These are phyloP conservation scores for Talaromyces sp. DNA, from an alignment of 2,329 filamentous ascomycete genomes.

Conservation along the genomic window DNA sequence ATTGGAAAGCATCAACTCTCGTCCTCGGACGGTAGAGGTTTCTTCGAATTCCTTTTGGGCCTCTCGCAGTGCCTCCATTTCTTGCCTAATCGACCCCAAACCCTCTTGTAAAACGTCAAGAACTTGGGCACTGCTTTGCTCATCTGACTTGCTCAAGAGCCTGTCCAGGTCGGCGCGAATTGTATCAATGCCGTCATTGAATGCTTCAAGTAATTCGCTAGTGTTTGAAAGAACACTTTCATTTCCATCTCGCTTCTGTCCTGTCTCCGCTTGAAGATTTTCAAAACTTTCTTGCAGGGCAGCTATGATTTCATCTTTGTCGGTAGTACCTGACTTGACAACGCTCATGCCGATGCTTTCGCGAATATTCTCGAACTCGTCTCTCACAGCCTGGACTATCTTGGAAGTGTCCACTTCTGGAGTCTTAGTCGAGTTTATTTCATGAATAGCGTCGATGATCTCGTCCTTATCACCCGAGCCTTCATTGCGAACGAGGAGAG, in stretches of 20 bases:
- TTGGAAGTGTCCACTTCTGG: constrained; percentile 26
- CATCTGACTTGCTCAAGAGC: constrained; percentile 70
- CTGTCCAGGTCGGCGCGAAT: constrained; percentile 70
- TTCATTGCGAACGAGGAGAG: constrained; percentile 58
- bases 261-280: constrained; percentile 45
- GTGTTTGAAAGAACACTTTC: constrained; percentile 50
- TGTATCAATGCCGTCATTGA: constrained; percentile 66
- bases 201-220: constrained; percentile 55
- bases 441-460: constrained; percentile 56
- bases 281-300: constrained; percentile 40
- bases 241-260: constrained; percentile 44
- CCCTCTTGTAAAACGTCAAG: constrained; percentile 82
- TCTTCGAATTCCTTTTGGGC: constrained; percentile 45
- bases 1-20: constrained; percentile 54
- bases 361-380: constrained; percentile 58
- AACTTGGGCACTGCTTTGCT: constrained; percentile 84
- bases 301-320: constrained; percentile 62
- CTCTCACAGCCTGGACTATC: constrained; percentile 45
- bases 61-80: constrained; percentile 74
- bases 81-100: constrained; percentile 66
- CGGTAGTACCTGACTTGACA: constrained; percentile 41
- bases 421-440: constrained; percentile 30
- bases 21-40: constrained; percentile 45
- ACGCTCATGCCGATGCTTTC: constrained; percentile 52
- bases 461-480: constrained; percentile 55